phyloP scores from a whole-genome alignment of 495 filamentous ascomycete genomes.

The Tuber calosporum region DNA sequence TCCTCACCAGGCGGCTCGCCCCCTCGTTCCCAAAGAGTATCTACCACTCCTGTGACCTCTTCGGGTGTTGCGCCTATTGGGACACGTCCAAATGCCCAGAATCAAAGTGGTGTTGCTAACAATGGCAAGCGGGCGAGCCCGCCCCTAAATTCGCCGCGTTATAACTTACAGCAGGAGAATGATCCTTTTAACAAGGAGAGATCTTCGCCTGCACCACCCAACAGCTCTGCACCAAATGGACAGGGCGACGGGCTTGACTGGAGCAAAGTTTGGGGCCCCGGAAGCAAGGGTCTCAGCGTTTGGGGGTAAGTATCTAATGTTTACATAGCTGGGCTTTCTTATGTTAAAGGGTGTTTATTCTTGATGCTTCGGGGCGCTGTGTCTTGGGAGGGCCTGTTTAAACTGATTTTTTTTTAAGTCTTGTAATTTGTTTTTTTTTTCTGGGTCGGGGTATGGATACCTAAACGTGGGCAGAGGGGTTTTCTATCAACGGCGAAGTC shows the following conservation, averaged over 20 bases:
- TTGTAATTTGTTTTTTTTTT: constrained; percentile 42
- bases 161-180: constrained; percentile 60
- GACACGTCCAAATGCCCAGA: constrained; percentile 60
- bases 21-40: constrained; percentile 54
- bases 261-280: constrained; percentile 49
- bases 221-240: constrained; percentile 44
- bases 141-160: constrained; percentile 80
- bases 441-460: constrained; percentile 42
- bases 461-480: constrained; percentile 42
- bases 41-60: constrained; percentile 48
- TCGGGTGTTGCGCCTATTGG: constrained; percentile 84
- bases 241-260: constrained; percentile 41
- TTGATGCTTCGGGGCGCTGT: constrained; percentile 42
- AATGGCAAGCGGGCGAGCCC: constrained; percentile 71
- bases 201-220: constrained; percentile 56
- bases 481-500: constrained; percentile 42
- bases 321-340: constrained; percentile 43
- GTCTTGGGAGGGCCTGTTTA: constrained; percentile 43
- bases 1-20: constrained; percentile 88
- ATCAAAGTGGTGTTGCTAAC: constrained; percentile 62
- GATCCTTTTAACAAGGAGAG: constrained; percentile 52
- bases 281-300: constrained; percentile 47
- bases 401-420: constrained; percentile 40
- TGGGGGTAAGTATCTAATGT: constrained; percentile 39
- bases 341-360: constrained; percentile 42